Evolutionary conservation across 805 yeast genomes (phyloP).

Genomic region (Soucietia sequanensis): DNA sequence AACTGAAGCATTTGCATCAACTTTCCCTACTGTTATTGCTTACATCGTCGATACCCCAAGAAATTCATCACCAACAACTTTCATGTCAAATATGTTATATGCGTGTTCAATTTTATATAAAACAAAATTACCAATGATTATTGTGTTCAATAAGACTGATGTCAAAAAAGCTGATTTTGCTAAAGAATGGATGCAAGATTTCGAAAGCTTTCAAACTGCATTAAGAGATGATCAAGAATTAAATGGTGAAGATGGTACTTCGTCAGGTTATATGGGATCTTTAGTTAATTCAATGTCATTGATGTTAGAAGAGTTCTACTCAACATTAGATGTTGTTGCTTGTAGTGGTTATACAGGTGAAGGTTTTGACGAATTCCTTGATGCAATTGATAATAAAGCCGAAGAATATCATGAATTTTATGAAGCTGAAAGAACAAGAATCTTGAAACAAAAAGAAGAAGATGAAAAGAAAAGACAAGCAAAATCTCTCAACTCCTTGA

Average conservation of each 20-base stretch:
- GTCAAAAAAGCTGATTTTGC: constrained; percentile 83
- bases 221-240: constrained; percentile 64
- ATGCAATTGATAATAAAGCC: constrained; percentile 81
- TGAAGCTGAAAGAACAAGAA: constrained; percentile 80
- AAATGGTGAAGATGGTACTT: constrained; percentile 56
- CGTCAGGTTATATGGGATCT: constrained; percentile 91
- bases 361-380: constrained; percentile 88
- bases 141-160: constrained; percentile 95
- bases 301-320: constrained; percentile 94
- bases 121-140: constrained; percentile 93
- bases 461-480: constrained; percentile 73
- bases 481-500: constrained; percentile 64
- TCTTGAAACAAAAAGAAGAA: constrained; percentile 71
- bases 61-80: constrained; percentile 90
- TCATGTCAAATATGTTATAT: constrained; percentile 96
- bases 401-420: constrained; percentile 85
- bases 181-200: constrained; percentile 96
- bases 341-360: constrained; percentile 91
- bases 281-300: constrained; percentile 92
- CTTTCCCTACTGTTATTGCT: constrained; percentile 94
- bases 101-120: constrained; percentile 97
- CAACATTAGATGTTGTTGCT: constrained; percentile 88
- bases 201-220: constrained; percentile 85
- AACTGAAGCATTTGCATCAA: constrained; percentile 93
- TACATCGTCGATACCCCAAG: constrained; percentile 97